Base-by-base conservation (phyloP, 805 yeast genomes). In the Cyberlindnera maclurae region DNA sequence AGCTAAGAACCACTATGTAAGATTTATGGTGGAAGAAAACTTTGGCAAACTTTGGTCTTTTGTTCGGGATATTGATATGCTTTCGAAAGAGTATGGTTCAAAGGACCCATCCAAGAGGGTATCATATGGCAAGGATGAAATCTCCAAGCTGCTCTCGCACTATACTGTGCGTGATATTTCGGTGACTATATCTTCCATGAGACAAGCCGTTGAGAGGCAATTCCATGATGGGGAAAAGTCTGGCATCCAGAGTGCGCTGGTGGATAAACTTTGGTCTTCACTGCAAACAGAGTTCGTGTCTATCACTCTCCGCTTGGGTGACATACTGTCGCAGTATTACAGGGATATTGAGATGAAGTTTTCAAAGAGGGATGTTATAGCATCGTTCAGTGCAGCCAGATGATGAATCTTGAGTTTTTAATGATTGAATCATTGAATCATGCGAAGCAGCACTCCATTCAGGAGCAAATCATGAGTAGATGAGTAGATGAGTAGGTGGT, bases 1-100 rank as follows among this genome's bases (percentile, higher is more conserved):
- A 16, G 63, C 51, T 37, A 59, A 46, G 63, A 72, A 57, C 40
- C 40, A 44, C 2, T 81, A 77, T 55, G 68, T 77, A 11, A 56
- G 54, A n/a, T 50, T 49, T n/a, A 58, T 79, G 12, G 54, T 77
- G 31, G 59, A 64, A 39, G 67, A 78, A 33, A 67, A 77, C 17
- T 67, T 87, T 51, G 90, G 93, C 0, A 82, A 81, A 51, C 51
- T 88, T 36, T 63, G 75, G 12, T 77, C 74, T 20, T 81, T 84
- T 55, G 73, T 87, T 2, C 68, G 70, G 30, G 84, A 79, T 27
- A 74, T 79, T 31, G 82, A 79, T 41, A 68, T 72, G 2, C 55
- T 78, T 11, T 55, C 67, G 11, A 59, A 62, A 32, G 65, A 64
- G 3, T 44, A 57, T 5, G 42, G 42, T 3, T 41, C 51, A 8